These are phyloP conservation scores for Hymenoscyphus occultus DNA, from an alignment of 2,329 filamentous ascomycete species.

Conservation along the genomic window DNA sequence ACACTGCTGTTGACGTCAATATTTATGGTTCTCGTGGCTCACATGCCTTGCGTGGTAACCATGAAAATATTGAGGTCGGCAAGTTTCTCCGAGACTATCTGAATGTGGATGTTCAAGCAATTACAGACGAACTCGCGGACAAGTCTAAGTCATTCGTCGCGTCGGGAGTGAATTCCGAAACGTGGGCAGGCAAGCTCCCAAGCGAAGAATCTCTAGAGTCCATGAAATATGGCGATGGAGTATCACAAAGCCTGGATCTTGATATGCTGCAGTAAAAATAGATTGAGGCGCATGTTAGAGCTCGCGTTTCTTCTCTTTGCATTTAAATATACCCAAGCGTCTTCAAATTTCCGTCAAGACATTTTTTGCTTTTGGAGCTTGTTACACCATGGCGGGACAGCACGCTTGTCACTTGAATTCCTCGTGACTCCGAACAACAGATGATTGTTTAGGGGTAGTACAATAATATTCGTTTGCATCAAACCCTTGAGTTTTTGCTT, in stretches of 20 bases:
- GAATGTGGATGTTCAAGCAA: slow-evolving; percentile 70
- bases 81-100: slow-evolving; percentile 78
- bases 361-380: not conserved
- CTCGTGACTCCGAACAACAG: slow-evolving; percentile 10
- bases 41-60: slow-evolving; percentile 71
- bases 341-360: slow-evolving; percentile 4
- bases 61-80: slow-evolving; percentile 93
- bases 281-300: not conserved
- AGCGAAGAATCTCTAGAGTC: slow-evolving; percentile 25
- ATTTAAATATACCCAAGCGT: slow-evolving; percentile 7
- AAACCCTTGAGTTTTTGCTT: slow-evolving; percentile 14
- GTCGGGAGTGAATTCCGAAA: slow-evolving; percentile 7
- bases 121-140: slow-evolving; percentile 67
- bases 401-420: slow-evolving; percentile 3
- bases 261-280: slow-evolving; percentile 5
- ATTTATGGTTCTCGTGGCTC: slow-evolving; percentile 79
- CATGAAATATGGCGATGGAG: slow-evolving; percentile 16
- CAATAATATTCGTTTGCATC: slow-evolving; percentile 20
- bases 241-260: slow-evolving; percentile 4
- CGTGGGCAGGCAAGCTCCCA: slow-evolving; percentile 30
- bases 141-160: slow-evolving; percentile 23
- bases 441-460: slow-evolving; percentile 12
- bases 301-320: not conserved
- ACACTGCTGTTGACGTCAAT: slow-evolving; percentile 92
- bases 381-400: slow-evolving; percentile 10